Conservation (phyloP, 1,284 basidiomycete genomes). For the Paramarasmius palmivorus region DNA sequence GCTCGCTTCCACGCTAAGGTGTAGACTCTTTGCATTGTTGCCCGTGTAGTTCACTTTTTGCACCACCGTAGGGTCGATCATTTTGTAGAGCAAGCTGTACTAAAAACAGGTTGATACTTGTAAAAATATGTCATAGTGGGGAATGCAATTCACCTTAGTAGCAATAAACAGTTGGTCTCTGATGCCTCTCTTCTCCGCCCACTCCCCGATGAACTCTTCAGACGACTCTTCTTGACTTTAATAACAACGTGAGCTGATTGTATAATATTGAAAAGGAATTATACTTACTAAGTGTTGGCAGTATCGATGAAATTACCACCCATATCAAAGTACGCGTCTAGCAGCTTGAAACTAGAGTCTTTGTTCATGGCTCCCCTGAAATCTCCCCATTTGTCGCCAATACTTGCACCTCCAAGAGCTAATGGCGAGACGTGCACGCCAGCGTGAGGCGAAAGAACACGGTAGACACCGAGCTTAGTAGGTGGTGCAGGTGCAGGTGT, state of each 20-base stretch:
- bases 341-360: constrained; percentile 42
- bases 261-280: neutral
- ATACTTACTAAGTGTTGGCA: constrained; percentile 44
- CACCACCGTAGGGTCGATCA: constrained; percentile 19
- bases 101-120: too few relatives aligned
- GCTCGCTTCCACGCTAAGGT: constrained; percentile 43
- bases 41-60: constrained; percentile 46
- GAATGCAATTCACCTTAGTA: constrained; percentile 45
- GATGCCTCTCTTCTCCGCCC: constrained; percentile 48
- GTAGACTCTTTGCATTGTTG: constrained; percentile 47
- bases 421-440: constrained; percentile 29
- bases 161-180: constrained; percentile 57
- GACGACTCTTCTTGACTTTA: constrained; percentile 48
- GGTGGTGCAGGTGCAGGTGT: too few relatives aligned
- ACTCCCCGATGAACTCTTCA: constrained; percentile 57
- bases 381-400: constrained; percentile 41
- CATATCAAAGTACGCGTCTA: constrained; percentile 47
- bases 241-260: neutral
- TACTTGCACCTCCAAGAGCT: constrained; percentile 51
- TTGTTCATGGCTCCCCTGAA: too few relatives aligned
- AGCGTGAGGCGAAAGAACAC: too few relatives aligned
- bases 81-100: constrained; percentile 21
- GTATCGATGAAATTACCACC: constrained; percentile 60
- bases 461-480: too few relatives aligned
- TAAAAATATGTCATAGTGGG: too few relatives aligned